These are phyloP conservation scores for Punica granatum DNA, from an alignment of 345 rosid genomes.

Conservation along the genomic window DNA sequence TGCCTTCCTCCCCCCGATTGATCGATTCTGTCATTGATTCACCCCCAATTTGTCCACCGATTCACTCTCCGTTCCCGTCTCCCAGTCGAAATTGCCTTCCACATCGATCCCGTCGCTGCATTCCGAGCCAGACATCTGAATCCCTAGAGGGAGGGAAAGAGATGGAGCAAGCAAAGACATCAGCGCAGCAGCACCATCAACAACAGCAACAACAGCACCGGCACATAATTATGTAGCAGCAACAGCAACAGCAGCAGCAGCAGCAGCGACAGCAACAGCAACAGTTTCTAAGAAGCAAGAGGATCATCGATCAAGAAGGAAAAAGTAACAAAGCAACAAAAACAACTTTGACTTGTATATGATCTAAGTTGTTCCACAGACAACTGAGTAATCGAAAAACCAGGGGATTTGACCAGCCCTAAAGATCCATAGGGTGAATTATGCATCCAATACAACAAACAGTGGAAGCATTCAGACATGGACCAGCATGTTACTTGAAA, in stretches of 20 bases:
- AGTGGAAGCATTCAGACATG: no score
- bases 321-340: no score
- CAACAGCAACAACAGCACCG: slow-evolving; percentile 46
- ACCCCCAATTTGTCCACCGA: not conserved
- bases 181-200: slow-evolving; percentile 24
- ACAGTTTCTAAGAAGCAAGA: no score
- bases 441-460: no score
- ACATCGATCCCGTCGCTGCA: not conserved
- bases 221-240: slow-evolving; percentile 20
- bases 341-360: no score
- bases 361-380: no score
- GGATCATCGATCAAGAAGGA: no score
- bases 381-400: no score
- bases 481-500: no score
- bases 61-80: not conserved
- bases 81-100: not conserved
- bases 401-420: no score
- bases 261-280: slow-evolving; percentile 52
- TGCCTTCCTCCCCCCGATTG: not conserved
- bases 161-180: slow-evolving; percentile 56
- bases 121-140: not conserved
- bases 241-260: slow-evolving; percentile 30
- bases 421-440: no score
- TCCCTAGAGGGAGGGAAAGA: slow-evolving; percentile 4
- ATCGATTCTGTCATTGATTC: not conserved